These are phyloP conservation scores for Mycocentrospora acerina DNA, from an alignment of 2,329 filamentous ascomycete species.

Conservation along the genomic window DNA sequence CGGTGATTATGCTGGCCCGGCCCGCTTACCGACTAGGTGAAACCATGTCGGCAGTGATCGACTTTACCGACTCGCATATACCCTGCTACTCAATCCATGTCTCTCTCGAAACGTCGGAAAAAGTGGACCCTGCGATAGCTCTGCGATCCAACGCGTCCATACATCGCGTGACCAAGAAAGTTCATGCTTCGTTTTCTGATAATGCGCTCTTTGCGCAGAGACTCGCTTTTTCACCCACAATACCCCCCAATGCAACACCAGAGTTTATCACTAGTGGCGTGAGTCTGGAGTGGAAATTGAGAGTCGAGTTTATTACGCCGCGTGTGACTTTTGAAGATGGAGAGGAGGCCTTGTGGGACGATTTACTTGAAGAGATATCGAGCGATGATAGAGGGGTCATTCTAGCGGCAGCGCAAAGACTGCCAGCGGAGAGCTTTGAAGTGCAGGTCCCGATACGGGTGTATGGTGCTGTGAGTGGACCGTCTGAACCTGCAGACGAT, in stretches of 20 bases:
- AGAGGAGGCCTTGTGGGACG: slow-evolving; percentile 30
- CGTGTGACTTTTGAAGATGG: slow-evolving; percentile 47
- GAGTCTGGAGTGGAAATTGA: slow-evolving; percentile 81
- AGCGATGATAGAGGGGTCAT: slow-evolving; percentile 77
- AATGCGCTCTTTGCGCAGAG: slow-evolving; percentile 79
- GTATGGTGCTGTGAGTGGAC: slow-evolving; percentile 61
- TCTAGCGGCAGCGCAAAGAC: slow-evolving; percentile 73
- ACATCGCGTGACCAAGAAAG: slow-evolving; percentile 79
- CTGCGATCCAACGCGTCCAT: slow-evolving; percentile 84
- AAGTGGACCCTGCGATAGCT: slow-evolving; percentile 76
- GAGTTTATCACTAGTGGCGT: slow-evolving; percentile 91
- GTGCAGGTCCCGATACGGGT: slow-evolving; percentile 81
- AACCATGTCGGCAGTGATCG: slow-evolving; percentile 77
- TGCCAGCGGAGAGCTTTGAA: slow-evolving; percentile 88
- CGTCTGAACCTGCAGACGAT: slow-evolving; percentile 27
- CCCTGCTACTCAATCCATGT: slow-evolving; percentile 84
- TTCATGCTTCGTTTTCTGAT: slow-evolving; percentile 77
- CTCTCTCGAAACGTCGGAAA: slow-evolving; percentile 83
- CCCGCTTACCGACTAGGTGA: slow-evolving; percentile 90
- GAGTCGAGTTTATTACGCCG: slow-evolving; percentile 90
- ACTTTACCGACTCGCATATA: slow-evolving; percentile 76
- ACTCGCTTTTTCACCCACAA: slow-evolving; percentile 77
- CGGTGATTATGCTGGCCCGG: slow-evolving; percentile 83
- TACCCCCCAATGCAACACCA: slow-evolving; percentile 81
- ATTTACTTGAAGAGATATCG: slow-evolving; percentile 75